Base-by-base conservation (phyloP, 768 basidiomycete species). In the Paxillus involutus region DNA sequence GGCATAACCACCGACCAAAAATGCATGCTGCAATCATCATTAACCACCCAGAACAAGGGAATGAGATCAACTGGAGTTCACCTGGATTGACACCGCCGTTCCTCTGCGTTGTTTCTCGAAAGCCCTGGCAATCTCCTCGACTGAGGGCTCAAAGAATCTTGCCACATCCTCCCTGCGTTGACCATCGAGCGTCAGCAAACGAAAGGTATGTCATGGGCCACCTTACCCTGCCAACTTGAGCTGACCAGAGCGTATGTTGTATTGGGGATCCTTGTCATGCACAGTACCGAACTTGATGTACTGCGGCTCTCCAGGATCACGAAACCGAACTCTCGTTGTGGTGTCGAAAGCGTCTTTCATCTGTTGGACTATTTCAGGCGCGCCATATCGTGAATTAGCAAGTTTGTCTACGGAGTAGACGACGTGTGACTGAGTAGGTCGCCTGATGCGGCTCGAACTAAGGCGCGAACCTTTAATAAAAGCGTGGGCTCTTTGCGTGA, bases 1-100 rank as follows among this genome's bases (percentile, higher is more conserved):
- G 0, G 77, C 75, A 54, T 80, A 82, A 0, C 80, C 79, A 2
- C 81, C 80, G 1, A 82, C 79, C 2, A 85, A 71, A 39, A 80
- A 75, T n/a, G 76, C 71, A 14, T 71, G 53, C 72, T 71, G 29
- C 6, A 2, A 21, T 7, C 8, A 37, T 12, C 11, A 19, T 59
- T 13, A 41, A 12, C 3, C 0, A 6, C n/a, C 6, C 10, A 14
- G 4, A 50, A 10, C 2, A 21, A 13, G 1, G 2, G 5, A 11
- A 32, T 32, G 24, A 36, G 32, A 17, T 30, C 3, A 1, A 6
- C 17, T 19, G 33, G 29, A 36, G 7, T 21, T 30, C 16, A 53
- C 59, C 65, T 51, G 59, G 69, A 76, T 35, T 59, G 32, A 10
- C 4, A 33, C 10, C 32, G 78, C n/a, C n/a, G n/a, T n/a, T n/a